phyloP scores from a whole-genome alignment of 805 yeast genomes.

The Ogataea nitratoaversa region DNA sequence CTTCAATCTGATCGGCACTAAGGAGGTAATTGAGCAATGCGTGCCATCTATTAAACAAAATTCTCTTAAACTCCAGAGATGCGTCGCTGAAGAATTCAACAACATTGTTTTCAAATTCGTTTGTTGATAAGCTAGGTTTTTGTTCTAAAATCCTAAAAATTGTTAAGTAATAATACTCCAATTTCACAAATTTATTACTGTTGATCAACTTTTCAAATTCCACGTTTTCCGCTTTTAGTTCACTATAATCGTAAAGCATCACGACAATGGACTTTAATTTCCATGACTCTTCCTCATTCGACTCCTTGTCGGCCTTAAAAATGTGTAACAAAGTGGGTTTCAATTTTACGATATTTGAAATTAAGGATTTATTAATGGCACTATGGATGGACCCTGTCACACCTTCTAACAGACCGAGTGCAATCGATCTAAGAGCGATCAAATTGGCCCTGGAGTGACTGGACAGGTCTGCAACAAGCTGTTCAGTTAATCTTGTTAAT shows the following conservation, averaged over 20 bases:
- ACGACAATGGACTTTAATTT: conserved; percentile 43
- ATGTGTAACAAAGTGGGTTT: conserved; percentile 20
- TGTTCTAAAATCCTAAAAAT: conserved; percentile 43
- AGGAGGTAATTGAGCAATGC: conserved; percentile 40
- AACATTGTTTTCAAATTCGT: conserved; percentile 19
- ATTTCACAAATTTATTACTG: neutral
- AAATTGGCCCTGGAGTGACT: conserved; percentile 9
- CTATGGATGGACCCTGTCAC: conserved; percentile 27
- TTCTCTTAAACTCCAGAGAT: conserved; percentile 11
- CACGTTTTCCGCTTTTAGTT: conserved; percentile 4
- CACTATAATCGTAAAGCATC: conserved; percentile 41
- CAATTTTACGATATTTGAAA: conserved; percentile 13
- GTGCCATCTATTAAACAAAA: conserved; percentile 50
- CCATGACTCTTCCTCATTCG: conserved; percentile 34
- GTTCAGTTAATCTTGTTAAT: conserved; percentile 26
- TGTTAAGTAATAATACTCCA: conserved; percentile 16
- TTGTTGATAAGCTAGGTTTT: conserved; percentile 21
- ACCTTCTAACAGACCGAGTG: conserved; percentile 38
- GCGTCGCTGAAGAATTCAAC: conserved; percentile 20
- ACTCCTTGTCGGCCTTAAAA: conserved; percentile 12
- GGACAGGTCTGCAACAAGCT: conserved; percentile 11
- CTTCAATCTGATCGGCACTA: conserved; percentile 24
- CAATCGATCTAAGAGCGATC: conserved; percentile 26
- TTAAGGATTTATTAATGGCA: conserved; percentile 21
- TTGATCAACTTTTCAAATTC: conserved; percentile 2